Percentiles rank a stretch among this genome's conserved stretches.
Evolutionary conservation across 1,284 basidiomycete species (phyloP).

Genomic region (Pterulicium gracile): DNA sequence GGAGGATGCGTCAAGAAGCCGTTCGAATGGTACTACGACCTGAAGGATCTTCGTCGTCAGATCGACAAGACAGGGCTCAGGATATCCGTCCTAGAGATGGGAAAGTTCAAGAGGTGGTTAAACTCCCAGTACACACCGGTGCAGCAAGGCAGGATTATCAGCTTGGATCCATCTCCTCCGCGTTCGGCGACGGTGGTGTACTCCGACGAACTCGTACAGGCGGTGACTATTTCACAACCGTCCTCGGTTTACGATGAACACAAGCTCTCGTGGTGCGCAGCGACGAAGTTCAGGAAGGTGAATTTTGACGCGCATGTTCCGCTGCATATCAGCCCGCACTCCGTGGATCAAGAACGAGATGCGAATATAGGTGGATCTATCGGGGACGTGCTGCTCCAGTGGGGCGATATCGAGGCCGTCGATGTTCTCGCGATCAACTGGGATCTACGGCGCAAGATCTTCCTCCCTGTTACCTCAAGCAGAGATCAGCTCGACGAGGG

Average conservation of each 20-base stretch:
- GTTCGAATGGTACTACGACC: conserved; percentile 32
- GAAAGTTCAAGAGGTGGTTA: conserved; percentile 26
- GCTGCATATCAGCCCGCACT: background rate
- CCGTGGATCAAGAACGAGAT: background rate
- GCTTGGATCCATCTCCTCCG: background rate
- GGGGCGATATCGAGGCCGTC: conserved; percentile 9
- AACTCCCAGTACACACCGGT: conserved; percentile 8
- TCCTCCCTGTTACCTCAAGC: conserved; percentile 11
- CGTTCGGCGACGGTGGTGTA: background rate
- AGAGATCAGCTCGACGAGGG: background rate
- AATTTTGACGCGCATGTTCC: conserved; percentile 11
- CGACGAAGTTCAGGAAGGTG: conserved; percentile 17
- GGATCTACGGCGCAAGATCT: conserved; percentile 32
- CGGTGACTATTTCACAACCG: background rate
- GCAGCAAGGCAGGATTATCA: background rate
- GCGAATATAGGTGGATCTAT: background rate
- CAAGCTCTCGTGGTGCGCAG: conserved; percentile 20
- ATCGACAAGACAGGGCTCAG: conserved; percentile 6
- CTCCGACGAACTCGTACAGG: background rate
- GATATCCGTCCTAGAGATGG: conserved; percentile 18
- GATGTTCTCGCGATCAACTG: conserved; percentile 35
- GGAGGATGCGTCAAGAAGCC: conserved; percentile 33
- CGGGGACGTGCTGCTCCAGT: background rate
- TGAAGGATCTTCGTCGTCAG: background rate
- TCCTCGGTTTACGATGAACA: conserved; percentile 6